A percentile compares a stretch with the other conserved stretches of the same genome.
phyloP scores from a whole-genome alignment of 208 protist species.

The Crithidia mellificae region DNA sequence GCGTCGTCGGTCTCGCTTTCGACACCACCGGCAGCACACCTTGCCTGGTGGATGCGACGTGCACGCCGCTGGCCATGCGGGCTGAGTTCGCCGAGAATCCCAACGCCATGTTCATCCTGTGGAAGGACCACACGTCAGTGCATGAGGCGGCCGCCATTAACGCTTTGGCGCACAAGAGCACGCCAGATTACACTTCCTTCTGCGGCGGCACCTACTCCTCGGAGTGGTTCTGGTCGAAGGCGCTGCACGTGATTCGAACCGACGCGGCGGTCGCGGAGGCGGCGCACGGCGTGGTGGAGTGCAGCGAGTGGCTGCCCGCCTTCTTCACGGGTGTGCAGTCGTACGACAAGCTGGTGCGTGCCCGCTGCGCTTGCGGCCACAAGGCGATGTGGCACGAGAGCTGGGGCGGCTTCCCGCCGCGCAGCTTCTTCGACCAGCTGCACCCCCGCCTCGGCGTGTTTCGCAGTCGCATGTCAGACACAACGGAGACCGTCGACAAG shows the following conservation, averaged over 20 bases:
- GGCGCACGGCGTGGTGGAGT: constrained; percentile 47
- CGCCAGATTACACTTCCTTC: constrained; percentile 58
- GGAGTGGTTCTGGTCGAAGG: constrained; percentile 72
- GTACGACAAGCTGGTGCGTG: constrained; percentile 34
- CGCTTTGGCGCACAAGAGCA: constrained; percentile 37
- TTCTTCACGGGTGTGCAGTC: constrained; percentile 41
- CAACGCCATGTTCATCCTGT: constrained; percentile 69
- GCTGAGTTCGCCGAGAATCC: constrained; percentile 45
- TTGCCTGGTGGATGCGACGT: constrained; percentile 48
- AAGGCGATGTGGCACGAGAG: constrained; percentile 67
- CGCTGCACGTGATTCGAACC: constrained; percentile 44
- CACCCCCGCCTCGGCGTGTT: constrained; percentile 41
- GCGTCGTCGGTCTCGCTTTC: constrained; percentile 50
- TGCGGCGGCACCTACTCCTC: constrained; percentile 60
- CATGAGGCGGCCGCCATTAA: constrained; percentile 55
- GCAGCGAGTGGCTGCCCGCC: constrained; percentile 63
- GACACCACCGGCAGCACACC: constrained; percentile 58
- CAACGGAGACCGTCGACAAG: constrained; percentile 48
- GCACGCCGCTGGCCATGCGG: constrained; percentile 41
- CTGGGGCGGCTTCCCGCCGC: constrained; percentile 58
- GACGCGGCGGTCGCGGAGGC: constrained; percentile 41
- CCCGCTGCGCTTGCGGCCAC: constrained; percentile 58
- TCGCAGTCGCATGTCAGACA: constrained; percentile 41
- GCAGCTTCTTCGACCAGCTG: constrained; percentile 51
- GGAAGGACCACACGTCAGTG: constrained; percentile 67